Percentiles rank a stretch among this genome's conserved stretches.
phyloP scores from a whole-genome alignment of 2,329 filamentous ascomycete genomes.

The Fusarium newnesense region DNA sequence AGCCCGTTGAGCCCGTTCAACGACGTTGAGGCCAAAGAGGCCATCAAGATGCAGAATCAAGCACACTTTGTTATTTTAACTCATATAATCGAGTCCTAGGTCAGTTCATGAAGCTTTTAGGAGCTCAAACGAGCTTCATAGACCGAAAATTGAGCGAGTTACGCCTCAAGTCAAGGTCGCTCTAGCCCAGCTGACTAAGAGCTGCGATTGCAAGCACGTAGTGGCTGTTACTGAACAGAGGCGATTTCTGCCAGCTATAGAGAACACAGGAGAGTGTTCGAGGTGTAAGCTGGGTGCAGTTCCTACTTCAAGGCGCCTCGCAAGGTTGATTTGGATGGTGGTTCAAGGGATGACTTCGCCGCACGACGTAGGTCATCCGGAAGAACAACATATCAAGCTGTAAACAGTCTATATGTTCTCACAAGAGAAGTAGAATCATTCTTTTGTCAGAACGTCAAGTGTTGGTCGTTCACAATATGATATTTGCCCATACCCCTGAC shows the following conservation, averaged over 20 bases:
- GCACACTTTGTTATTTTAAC: accelerated
- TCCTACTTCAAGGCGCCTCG: neutral
- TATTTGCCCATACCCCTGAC: neutral
- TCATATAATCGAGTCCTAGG: accelerated
- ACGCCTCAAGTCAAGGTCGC: neutral
- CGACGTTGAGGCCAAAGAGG: neutral
- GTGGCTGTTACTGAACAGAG: neutral
- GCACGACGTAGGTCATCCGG: neutral
- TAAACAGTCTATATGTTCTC: neutral
- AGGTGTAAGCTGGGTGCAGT: neutral
- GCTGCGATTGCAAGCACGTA: neutral
- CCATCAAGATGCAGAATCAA: too few species aligned
- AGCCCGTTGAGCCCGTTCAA: neutral
- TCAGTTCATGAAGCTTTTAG: neutral
- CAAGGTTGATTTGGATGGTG: neutral
- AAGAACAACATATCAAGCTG: neutral
- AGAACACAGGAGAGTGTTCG: neutral
- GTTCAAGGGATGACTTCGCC: neutral
- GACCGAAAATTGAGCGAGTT: neutral
- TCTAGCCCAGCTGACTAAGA: neutral
- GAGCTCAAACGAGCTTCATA: neutral
- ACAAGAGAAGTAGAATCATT: neutral
- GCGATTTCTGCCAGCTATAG: neutral
- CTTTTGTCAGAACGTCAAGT: neutral
- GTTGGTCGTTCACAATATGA: neutral